phyloP scores from a whole-genome alignment of 345 rosid genomes.

The Turnera subulata region DNA sequence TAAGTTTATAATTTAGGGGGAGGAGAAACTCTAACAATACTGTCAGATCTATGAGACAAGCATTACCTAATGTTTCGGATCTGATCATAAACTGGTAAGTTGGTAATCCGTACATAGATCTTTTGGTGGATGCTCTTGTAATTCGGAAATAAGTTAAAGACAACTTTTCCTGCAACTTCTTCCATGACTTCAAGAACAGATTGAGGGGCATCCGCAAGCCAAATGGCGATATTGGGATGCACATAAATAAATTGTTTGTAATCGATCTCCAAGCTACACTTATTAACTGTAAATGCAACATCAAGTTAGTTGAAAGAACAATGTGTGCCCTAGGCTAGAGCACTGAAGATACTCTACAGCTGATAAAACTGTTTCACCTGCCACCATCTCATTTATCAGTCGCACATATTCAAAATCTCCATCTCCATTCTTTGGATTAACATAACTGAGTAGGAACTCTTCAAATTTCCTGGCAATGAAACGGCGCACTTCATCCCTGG shows the following conservation, averaged over 20 bases:
- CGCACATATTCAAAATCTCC: conserved; percentile 76
- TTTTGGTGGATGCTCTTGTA: conserved; percentile 81
- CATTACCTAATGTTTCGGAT: conserved; percentile 83
- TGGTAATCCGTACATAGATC: conserved; percentile 80
- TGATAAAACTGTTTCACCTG: conserved; percentile 45
- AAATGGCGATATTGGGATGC: conserved; percentile 94
- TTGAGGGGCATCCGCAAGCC: conserved; percentile 98
- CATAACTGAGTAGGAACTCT: conserved; percentile 79
- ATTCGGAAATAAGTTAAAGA: conserved; percentile 83
- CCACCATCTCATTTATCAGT: conserved; percentile 82
- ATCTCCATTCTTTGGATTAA: conserved; percentile 59
- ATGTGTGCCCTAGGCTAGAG: background rate
- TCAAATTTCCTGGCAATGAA: conserved; percentile 85
- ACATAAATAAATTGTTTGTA: conserved; percentile 82
- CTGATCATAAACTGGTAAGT: conserved; percentile 91
- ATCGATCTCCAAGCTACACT: conserved; percentile 87
- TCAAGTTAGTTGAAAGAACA: background rate
- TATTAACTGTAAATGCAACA: conserved; percentile 63
- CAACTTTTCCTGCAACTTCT: conserved; percentile 71
- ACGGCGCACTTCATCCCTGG: conserved; percentile 92
- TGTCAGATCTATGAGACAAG: background rate
- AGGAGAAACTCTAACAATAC: background rate
- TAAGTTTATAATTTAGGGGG: conserved; percentile 4
- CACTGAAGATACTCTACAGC: background rate
- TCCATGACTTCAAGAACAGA: conserved; percentile 98